Evolutionary conservation across 2,329 filamentous ascomycete genomes (phyloP), one percentile per base, ranked within the genome.

Genomic region (Aspergillus oerlinghausenensis): DNA sequence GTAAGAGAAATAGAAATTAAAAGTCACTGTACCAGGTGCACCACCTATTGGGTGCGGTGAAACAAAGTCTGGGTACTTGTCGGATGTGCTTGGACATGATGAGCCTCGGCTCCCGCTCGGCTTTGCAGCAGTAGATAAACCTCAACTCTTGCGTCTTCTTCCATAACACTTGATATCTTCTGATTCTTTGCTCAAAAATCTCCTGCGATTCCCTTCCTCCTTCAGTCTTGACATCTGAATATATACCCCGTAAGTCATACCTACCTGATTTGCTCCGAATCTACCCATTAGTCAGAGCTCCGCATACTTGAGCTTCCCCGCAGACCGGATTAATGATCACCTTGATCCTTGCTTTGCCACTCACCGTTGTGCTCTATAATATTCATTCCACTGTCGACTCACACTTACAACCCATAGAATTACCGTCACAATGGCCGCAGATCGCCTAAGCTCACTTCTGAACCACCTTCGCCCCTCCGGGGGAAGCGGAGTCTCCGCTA

Each of bases 361-460:
- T 19, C 11, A 35, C 11, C 4, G 4, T 49, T 50, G 23, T 50
- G 17, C n/a, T 51, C 47, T 50, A 55, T 53, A 11, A 10, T n/a
- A 11, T 29, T 11, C 26, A 43, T 26, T 38, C 26, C 19, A 6
- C 17, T 40, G 14, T 50, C 42, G 21, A 17, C 40, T 42, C 45
- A 28, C 50, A 32, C 32, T 45, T 28, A 29, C 43, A 35, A 19
- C 11, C 17, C 17, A 45, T 35, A 52, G n/a, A 32, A 38, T n/a
- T 14, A 54, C 9, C 14, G 19, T 50, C 61, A 70, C 65, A 67
- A 94, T 93, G 90, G 88, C 90, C 65, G 83, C 87, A 60, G 90
- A 96, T 80, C 86, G 92, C 77, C 86, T 97, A 66, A 88, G 85
- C 69, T 92, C 89, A 64, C 89, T 97, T 69, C 83, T 96, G 68